These are phyloP conservation scores for Suhomyces sp. DNA, from an alignment of 805 yeast species.

Conservation along the genomic window DNA sequence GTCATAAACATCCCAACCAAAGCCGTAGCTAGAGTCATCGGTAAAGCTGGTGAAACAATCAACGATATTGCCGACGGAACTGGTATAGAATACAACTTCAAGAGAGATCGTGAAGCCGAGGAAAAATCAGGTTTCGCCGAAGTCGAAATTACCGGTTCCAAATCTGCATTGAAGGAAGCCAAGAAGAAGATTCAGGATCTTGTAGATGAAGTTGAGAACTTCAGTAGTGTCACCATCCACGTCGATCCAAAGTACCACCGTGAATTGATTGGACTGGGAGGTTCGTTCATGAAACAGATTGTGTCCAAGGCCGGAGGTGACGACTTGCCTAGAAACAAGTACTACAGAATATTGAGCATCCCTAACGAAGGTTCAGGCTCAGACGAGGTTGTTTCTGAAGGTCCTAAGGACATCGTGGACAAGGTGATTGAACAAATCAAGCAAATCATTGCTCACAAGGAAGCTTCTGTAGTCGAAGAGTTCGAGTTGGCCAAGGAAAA, in stretches of 20 bases:
- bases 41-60: conserved; percentile 81
- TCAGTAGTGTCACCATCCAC: conserved; percentile 51
- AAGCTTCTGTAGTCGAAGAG: conserved; percentile 52
- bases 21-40: conserved; percentile 83
- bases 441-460: conserved; percentile 60
- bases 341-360: conserved; percentile 57
- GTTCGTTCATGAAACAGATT: conserved; percentile 69
- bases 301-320: conserved; percentile 74
- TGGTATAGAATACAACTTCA: conserved; percentile 54
- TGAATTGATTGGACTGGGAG: conserved; percentile 74
- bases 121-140: conserved; percentile 51
- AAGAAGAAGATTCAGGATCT: conserved; percentile 57
- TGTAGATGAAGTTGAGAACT: conserved; percentile 63
- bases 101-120: conserved; percentile 42
- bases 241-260: conserved; percentile 76
- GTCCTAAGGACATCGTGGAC: conserved; percentile 71
- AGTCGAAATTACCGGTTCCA: conserved; percentile 75
- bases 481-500: conserved; percentile 65
- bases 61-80: conserved; percentile 72
- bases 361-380: conserved; percentile 68
- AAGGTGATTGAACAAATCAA: conserved; percentile 62
- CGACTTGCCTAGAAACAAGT: conserved; percentile 38
- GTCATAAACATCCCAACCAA: conserved; percentile 64
- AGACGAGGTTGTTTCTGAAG: conserved; percentile 59
- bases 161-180: conserved; percentile 71